Evolutionary conservation across 192 early-diverging fungal genomes (phyloP).

Genomic region (Globomyces pollinis-pini): DNA sequence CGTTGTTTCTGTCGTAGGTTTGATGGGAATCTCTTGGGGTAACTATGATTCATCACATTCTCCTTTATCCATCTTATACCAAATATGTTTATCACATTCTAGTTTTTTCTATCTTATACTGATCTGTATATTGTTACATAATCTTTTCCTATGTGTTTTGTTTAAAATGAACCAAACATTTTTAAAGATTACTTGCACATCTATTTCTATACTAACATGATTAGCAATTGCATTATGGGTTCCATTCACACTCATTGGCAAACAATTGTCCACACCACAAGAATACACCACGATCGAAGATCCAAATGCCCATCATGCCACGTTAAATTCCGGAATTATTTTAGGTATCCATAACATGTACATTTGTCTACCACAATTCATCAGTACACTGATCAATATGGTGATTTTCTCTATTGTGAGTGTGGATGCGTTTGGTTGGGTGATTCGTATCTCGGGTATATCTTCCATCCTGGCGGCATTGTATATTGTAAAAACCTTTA

Average conservation of each 20-base stretch:
- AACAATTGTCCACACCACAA: conserved; percentile 43
- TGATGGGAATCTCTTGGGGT: conserved; percentile 80
- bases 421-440: neutral
- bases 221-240: conserved; percentile 83
- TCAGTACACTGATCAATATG: neutral
- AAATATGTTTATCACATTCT: too few species aligned
- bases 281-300: conserved; percentile 13
- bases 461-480: neutral
- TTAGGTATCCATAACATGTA: conserved; percentile 95
- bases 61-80: neutral
- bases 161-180: too few species aligned
- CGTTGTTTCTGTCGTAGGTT: conserved; percentile 64
- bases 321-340: conserved; percentile 32
- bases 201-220: too few species aligned
- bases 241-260: conserved; percentile 87
- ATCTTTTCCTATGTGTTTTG: too few species aligned
- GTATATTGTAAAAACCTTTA: too few species aligned
- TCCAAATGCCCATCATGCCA: conserved; percentile 37
- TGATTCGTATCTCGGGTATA: neutral
- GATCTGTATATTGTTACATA: too few species aligned
- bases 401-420: neutral
- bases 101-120: too few species aligned
- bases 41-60: conserved; percentile 1
- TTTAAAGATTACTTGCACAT: neutral
- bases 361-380: conserved; percentile 87